phyloP scores from a whole-genome alignment of 768 basidiomycete species.

The Boletus sp. region DNA sequence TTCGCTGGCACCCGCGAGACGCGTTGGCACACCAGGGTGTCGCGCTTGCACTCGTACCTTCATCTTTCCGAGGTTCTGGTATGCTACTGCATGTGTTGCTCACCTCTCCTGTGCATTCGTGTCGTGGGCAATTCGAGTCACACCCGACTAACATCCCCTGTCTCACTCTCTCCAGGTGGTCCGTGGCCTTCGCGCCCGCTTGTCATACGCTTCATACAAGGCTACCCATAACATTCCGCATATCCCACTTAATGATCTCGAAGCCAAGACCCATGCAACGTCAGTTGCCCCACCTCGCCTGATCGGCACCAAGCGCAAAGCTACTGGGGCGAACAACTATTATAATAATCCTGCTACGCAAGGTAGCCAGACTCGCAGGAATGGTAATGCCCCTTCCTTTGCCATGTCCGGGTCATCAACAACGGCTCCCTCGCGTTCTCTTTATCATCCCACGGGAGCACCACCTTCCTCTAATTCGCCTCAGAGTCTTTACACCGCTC shows the following conservation, averaged over 20 bases:
- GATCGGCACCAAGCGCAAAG: conserved; percentile 59
- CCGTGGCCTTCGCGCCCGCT: conserved; percentile 73
- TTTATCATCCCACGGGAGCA: conserved; percentile 40
- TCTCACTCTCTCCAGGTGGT: conserved; percentile 56
- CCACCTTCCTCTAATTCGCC: conserved; percentile 38
- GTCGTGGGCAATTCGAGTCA: conserved; percentile 6
- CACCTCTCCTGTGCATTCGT: conserved; percentile 3
- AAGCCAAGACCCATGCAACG: conserved; percentile 51
- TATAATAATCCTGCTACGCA: conserved; percentile 53
- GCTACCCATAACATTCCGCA: conserved; percentile 69
- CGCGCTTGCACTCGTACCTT: conserved; percentile 19
- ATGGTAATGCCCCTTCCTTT: conserved; percentile 45
- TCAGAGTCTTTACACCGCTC: conserved; percentile 68
- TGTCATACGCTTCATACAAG: conserved; percentile 83
- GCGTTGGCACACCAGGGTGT: conserved; percentile 39
- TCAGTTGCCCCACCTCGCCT: conserved; percentile 47
- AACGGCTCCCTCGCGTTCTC: conserved; percentile 37
- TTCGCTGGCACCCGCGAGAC: conserved; percentile 36
- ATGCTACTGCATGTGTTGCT: background rate
- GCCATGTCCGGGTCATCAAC: conserved; percentile 24
- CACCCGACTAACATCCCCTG: conserved; percentile 28
- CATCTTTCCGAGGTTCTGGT: conserved; percentile 3
- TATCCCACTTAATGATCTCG: conserved; percentile 66
- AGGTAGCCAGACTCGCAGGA: conserved; percentile 36
- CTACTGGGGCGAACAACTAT: conserved; percentile 39